These are phyloP conservation scores for Saccharomycopsis hybrid DNA, from an alignment of 1,139 yeast genomes.

Conservation along the genomic window DNA sequence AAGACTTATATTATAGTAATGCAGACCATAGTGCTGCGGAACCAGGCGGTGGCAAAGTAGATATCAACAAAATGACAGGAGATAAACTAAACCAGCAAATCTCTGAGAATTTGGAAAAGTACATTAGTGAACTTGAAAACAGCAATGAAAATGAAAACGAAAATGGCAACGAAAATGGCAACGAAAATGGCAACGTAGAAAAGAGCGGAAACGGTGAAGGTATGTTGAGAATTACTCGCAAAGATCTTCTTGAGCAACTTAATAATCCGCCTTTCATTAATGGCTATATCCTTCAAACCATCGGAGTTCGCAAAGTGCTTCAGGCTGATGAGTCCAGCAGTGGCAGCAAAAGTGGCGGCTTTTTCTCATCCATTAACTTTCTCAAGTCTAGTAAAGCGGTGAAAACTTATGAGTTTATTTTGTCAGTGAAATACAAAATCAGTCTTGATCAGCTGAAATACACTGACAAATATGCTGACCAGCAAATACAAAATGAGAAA, in stretches of 20 bases:
- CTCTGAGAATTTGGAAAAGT: conserved; percentile 3
- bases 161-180: no score
- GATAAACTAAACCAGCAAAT: conserved; percentile 8
- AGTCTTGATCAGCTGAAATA: no score
- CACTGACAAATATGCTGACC: background rate
- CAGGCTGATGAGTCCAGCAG: background rate
- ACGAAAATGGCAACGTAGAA: background rate
- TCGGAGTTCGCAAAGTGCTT: conserved; percentile 7
- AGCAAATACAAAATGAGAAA: background rate
- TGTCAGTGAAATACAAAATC: conserved; percentile 15
- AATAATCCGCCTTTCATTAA: conserved; percentile 8
- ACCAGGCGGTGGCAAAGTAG: background rate
- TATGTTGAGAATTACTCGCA: conserved; percentile 2
- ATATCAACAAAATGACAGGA: conserved; percentile 1
- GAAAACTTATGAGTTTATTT: conserved; percentile 11
- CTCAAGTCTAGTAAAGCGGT: background rate
- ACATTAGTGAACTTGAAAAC: conserved; percentile 1
- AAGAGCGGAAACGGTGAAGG: background rate
- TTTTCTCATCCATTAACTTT: background rate
- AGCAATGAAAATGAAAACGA: background rate
- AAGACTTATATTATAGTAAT: conserved; percentile 15
- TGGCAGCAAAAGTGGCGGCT: background rate
- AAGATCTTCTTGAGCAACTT: conserved; percentile 5
- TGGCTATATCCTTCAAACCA: conserved; percentile 1
- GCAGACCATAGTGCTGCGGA: no score